Conservation (phyloP, 345 rosid genomes). For the Hirschfeldia incana region DNA sequence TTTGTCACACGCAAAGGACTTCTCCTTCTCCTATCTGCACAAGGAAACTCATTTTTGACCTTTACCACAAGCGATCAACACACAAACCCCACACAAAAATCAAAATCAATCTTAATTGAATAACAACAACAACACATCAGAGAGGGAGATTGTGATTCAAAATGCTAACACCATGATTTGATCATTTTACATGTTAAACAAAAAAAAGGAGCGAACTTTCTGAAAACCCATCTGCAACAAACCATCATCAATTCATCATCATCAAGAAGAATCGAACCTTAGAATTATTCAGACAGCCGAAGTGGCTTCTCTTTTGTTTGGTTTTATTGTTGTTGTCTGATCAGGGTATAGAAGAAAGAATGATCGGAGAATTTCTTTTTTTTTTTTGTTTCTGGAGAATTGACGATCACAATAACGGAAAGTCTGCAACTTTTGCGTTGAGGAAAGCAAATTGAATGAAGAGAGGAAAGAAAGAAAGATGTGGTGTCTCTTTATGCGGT, state of each 20-base stretch:
- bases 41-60: slow-evolving; percentile 39
- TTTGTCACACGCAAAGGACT: slow-evolving; percentile 41
- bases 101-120: slow-evolving; percentile 14
- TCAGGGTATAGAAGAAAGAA: slow-evolving; percentile 30
- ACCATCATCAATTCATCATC: slow-evolving; percentile 50
- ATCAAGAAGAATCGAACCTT: slow-evolving; percentile 25
- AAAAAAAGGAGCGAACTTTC: slow-evolving; percentile 40
- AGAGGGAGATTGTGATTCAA: not conserved
- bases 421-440: slow-evolving; percentile 32
- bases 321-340: slow-evolving; percentile 36
- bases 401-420: slow-evolving; percentile 27
- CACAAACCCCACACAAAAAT: slow-evolving; percentile 20
- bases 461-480: slow-evolving; percentile 27
- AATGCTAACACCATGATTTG: slow-evolving; percentile 4
- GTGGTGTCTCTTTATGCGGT: slow-evolving; percentile 46
- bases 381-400: slow-evolving; percentile 6
- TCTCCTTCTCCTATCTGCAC: slow-evolving; percentile 34
- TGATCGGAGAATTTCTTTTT: slow-evolving; percentile 19
- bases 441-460: slow-evolving; percentile 22
- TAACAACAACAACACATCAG: slow-evolving; percentile 3
- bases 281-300: slow-evolving; percentile 39
- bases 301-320: slow-evolving; percentile 21
- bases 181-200: slow-evolving; percentile 50
- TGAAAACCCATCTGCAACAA: slow-evolving; percentile 53
- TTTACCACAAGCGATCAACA: not conserved